Base-by-base conservation (phyloP, 495 filamentous ascomycete genomes). In the Penicillium waksmanii region DNA sequence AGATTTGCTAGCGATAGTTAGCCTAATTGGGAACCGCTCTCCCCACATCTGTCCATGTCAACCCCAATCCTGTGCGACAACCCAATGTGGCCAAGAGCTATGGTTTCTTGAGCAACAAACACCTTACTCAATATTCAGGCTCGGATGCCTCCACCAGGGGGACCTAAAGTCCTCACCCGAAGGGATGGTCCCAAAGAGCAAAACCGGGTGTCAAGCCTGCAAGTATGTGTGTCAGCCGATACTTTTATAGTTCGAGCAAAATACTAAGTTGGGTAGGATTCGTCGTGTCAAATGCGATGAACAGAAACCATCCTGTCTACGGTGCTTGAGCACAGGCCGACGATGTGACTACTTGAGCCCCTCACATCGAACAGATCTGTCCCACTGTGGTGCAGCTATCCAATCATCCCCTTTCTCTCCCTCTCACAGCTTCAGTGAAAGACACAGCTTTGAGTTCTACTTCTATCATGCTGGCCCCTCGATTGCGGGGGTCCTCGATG, bases 401-500 rank as follows among this genome's bases (percentile, higher is more conserved):
- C 56, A 53, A 47, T 43, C 18, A 25, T 61, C 33, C 17, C 23
- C 46, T 4, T 48, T 52, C 15, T 17, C 35, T 17, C 21, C 44
- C 15, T n/a, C 33, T 6, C 12, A 13, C 4, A 27, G 54, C 43
- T 33, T 4, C 27, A 19, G 19, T 48, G 15, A 49, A 18, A 25
- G 27, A 5, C 54, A 17, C 69, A 23, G 23, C 23, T 23, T 23
- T 23, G 23, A 23, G 23, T 23, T 23, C 23, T 23, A 23, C 23
- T 23, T 23, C 1, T 23, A 23, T 23, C 23, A 2, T 23, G 1
- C 23, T 23, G 23, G 23, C 23, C 23, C 23, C 21, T 73, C 65
- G 34, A 67, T 78, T 13, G 80, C 75, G 4, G 77, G 72, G 19
- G 69, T 68, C 38, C 67, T 77, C 51, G 73, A 79, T 58, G 66